phyloP scores from a whole-genome alignment of 1,139 yeast species.

The Candida dubliniensis region DNA sequence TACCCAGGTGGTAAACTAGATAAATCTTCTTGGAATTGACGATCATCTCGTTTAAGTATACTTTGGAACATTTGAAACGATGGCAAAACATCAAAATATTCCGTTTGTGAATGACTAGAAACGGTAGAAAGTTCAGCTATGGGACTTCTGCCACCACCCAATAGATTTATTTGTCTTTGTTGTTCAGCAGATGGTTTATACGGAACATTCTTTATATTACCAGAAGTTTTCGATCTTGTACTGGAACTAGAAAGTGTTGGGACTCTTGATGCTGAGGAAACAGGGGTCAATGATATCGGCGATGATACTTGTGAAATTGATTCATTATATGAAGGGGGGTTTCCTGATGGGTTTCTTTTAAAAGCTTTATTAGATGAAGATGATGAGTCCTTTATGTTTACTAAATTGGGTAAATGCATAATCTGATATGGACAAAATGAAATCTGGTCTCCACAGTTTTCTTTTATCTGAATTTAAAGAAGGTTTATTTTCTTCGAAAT shows the following conservation, averaged over 20 bases:
- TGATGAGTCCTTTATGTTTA: not conserved
- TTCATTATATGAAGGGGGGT: conserved; percentile 3
- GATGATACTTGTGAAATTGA: conserved; percentile 1
- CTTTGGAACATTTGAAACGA: conserved; percentile 65
- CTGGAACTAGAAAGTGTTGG: not conserved
- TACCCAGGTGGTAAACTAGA: conserved; percentile 41
- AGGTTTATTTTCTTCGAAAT: too few relatives aligned
- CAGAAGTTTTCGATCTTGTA: not conserved
- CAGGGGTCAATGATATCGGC: conserved; percentile 3
- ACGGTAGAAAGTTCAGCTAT: conserved; percentile 24
- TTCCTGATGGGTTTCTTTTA: not conserved
- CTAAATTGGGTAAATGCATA: conserved; percentile 2
- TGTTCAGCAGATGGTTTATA: conserved; percentile 38
- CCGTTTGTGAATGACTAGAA: conserved; percentile 37
- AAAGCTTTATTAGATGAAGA: not conserved
- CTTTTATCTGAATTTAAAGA: too few relatives aligned
- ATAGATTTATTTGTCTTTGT: conserved; percentile 35
- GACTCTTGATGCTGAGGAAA: conserved; percentile 1
- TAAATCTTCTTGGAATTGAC: conserved; percentile 42
- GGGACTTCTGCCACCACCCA: conserved; percentile 13
- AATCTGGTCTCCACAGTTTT: too few relatives aligned
- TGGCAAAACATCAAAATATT: conserved; percentile 56
- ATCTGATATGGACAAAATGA: too few relatives aligned
- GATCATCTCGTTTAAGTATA: conserved; percentile 49
- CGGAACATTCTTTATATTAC: conserved; percentile 22